phyloP scores from a whole-genome alignment of 257 asterid genomes.

The Capsicum baccatum region DNA sequence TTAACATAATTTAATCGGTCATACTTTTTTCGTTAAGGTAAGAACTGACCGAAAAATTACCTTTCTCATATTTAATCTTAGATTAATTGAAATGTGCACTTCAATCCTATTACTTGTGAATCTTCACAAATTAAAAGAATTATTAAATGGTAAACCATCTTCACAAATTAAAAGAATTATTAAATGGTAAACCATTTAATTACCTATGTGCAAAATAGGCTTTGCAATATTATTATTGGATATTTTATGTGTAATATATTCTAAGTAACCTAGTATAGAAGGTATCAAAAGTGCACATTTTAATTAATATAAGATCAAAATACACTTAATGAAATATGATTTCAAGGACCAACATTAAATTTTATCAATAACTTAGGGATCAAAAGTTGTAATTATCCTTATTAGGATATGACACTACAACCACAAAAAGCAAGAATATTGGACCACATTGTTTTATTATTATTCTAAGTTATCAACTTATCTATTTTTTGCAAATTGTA shows the following conservation, averaged over 20 bases:
- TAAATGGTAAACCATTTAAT: too few relatives aligned
- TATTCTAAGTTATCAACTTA: not conserved
- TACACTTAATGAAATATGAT: not conserved
- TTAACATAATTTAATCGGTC: too few relatives aligned
- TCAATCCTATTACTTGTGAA: not conserved
- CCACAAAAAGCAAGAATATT: not conserved
- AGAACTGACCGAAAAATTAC: too few relatives aligned
- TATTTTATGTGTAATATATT: not conserved
- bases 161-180: not conserved
- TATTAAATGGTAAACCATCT: too few relatives aligned
- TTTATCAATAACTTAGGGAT: not conserved
- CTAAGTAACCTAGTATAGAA: not conserved
- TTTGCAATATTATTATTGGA: not conserved
- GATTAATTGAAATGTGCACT: not conserved
- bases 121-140: not conserved
- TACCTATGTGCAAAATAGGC: not conserved
- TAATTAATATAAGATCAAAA: not conserved
- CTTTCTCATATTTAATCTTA: too few relatives aligned
- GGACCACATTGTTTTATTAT: constrained; percentile 24
- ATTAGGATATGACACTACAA: not conserved
- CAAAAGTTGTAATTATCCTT: not conserved
- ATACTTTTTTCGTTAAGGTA: too few relatives aligned
- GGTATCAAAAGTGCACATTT: not conserved
- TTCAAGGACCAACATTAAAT: not conserved
- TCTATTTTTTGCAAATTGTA: not conserved